Evolutionary conservation across 2,329 filamentous ascomycete species (phyloP).

Genomic region (Aspergillus amoenus): DNA sequence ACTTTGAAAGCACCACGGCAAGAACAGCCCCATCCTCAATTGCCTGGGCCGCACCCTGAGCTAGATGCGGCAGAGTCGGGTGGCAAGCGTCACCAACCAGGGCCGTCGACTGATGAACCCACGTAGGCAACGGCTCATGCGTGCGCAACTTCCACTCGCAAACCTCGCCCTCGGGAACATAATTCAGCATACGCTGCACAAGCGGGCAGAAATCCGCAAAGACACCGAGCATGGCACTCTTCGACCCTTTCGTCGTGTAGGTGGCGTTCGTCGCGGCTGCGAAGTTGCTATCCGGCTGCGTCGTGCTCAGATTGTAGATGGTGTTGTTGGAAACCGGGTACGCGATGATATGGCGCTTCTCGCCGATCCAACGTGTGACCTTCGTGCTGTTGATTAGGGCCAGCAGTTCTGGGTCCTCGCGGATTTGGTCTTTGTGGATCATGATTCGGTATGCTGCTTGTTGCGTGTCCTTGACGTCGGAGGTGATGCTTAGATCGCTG

Average conservation of each 20-base stretch:
- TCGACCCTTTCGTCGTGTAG: constrained; percentile 64
- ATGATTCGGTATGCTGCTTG: constrained; percentile 58
- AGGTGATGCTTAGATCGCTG: constrained; percentile 35
- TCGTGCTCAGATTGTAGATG: constrained; percentile 66
- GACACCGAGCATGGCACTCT: constrained; percentile 59
- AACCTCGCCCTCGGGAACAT: constrained; percentile 64
- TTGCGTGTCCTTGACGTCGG: constrained; percentile 49
- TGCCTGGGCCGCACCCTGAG: constrained; percentile 64
- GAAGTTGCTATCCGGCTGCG: constrained; percentile 61
- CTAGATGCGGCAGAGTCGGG: constrained; percentile 63
- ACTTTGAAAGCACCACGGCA: constrained; percentile 50
- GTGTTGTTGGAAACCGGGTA: constrained; percentile 64
- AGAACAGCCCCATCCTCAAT: constrained; percentile 64
- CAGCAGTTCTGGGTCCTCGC: constrained; percentile 52
- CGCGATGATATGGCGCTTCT: constrained; percentile 65
- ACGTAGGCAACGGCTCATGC: constrained; percentile 62
- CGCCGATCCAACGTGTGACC: constrained; percentile 66
- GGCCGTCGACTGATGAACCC: constrained; percentile 55
- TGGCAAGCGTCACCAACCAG: constrained; percentile 63
- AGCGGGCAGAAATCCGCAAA: constrained; percentile 62
- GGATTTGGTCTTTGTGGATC: constrained; percentile 48
- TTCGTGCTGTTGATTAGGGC: constrained; percentile 57
- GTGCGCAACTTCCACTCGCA: constrained; percentile 66
- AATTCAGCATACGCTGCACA: constrained; percentile 59
- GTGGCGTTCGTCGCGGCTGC: constrained; percentile 58